Percentiles rank a stretch among this genome's conserved stretches.
Evolutionary conservation across 805 yeast species (phyloP).

Genomic region (Saccharomycopsis javanensis): DNA sequence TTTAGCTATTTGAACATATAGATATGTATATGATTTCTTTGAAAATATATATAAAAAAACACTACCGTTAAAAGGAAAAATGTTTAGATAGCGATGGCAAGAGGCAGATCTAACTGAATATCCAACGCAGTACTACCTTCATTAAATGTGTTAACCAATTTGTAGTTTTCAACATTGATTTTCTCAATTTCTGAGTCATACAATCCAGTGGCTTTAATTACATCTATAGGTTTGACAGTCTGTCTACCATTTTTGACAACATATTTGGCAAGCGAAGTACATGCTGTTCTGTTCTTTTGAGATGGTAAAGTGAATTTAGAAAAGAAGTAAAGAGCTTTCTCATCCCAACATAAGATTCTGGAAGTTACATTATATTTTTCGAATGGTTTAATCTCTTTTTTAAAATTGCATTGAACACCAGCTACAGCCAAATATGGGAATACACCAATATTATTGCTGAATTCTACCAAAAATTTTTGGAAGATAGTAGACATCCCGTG

Average conservation of each 20-base stretch:
- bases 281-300: constrained; percentile 26
- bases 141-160: constrained; percentile 31
- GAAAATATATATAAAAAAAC: neutral
- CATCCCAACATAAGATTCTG: constrained; percentile 71
- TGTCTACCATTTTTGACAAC: constrained; percentile 72
- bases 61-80: too few relatives aligned
- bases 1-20: too few relatives aligned
- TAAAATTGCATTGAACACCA: constrained; percentile 54
- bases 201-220: constrained; percentile 46
- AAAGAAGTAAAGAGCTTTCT: constrained; percentile 72
- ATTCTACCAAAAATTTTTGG: constrained; percentile 42
- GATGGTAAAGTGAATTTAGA: constrained; percentile 41
- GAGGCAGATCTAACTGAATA: constrained; percentile 16
- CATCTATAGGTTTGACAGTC: constrained; percentile 60
- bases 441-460: constrained; percentile 29
- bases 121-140: constrained; percentile 30
- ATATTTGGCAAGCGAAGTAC: constrained; percentile 62
- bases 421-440: constrained; percentile 73
- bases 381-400: constrained; percentile 65
- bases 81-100: neutral
- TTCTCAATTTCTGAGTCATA: constrained; percentile 41
- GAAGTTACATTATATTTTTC: constrained; percentile 45
- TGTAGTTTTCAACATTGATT: constrained; percentile 32
- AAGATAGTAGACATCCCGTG: constrained; percentile 48
- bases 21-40: too few relatives aligned